A percentile compares a stretch with the other conserved stretches of the same genome.
Evolutionary conservation across 495 filamentous ascomycete species (phyloP).

Genomic region (Durotheca rogersii): DNA sequence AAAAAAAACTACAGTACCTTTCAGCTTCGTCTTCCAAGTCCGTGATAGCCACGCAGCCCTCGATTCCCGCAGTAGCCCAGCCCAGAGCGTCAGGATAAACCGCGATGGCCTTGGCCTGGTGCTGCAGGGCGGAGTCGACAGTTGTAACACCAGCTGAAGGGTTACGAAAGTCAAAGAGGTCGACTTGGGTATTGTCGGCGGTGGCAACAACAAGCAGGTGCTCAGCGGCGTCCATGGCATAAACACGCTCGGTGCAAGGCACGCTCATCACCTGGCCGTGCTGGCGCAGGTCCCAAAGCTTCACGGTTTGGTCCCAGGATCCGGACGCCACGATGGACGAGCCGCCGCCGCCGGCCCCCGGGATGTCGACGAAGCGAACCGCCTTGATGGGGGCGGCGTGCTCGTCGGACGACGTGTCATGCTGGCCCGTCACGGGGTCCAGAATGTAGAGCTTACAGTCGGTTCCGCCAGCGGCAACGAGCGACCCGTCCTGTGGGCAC

Average conservation of each 20-base stretch:
- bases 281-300: slow-evolving; percentile 89
- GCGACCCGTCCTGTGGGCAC: slow-evolving; percentile 57
- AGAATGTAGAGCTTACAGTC: slow-evolving; percentile 81
- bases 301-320: slow-evolving; percentile 94
- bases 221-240: slow-evolving; percentile 90
- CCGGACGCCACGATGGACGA: slow-evolving; percentile 77
- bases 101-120: slow-evolving; percentile 89
- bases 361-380: slow-evolving; percentile 71
- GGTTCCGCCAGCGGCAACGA: slow-evolving; percentile 79
- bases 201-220: too few species aligned
- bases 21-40: slow-evolving; percentile 92
- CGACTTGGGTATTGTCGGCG: too few species aligned
- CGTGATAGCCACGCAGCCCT: slow-evolving; percentile 92
- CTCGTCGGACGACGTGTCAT: slow-evolving; percentile 64
- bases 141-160: slow-evolving; percentile 85
- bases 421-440: slow-evolving; percentile 62
- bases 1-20: slow-evolving; percentile 42
- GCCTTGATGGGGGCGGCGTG: slow-evolving; percentile 80
- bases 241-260: slow-evolving; percentile 77
- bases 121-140: slow-evolving; percentile 83
- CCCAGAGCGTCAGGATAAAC: slow-evolving; percentile 87
- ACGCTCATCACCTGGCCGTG: slow-evolving; percentile 60
- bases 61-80: slow-evolving; percentile 87
- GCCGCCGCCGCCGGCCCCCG: slow-evolving; percentile 46
- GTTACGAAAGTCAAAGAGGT: slow-evolving; percentile 82